Base-by-base conservation (phyloP, 1,284 basidiomycete genomes). In the Macrocybe sp. region DNA sequence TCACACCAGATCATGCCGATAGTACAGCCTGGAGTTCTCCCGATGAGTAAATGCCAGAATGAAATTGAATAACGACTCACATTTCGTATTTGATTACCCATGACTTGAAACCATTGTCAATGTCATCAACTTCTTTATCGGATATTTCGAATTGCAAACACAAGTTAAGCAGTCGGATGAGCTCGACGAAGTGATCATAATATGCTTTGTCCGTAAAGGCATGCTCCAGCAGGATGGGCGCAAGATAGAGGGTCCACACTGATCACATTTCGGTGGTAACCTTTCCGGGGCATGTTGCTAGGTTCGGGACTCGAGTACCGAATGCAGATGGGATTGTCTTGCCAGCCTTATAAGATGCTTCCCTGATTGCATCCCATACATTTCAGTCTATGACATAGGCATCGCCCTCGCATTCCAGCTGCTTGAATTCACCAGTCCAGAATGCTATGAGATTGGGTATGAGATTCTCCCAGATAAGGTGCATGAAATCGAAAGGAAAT, bases 401-500 rank as follows among this genome's bases (percentile, higher is more conserved):
- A 8, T 59, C 65, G 4, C n/a, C n/a, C 0, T 66, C 67, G 4
- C 53, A 36, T 34, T 68, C 62, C 1, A 73, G 59, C 6, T 52
- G 61, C 44, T 72, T 74, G 58, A 62, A 74, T 1, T 57, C 46
- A 0, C 66, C 66, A 1, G 64, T 70, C 70, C 72, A 76, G 0
- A 67, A 58, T 0, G 46, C 41, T n/a, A 73, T 56, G 0, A 76
- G 60, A 48, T 72, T 72, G 41, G 57, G 56, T 28, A 73, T 50
- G 1, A 70, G 41, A 51, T 75, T 75, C 49, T 69, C 68, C 55
- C 58, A 69, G 34, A 75, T 57, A 1, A 75, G 63, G 47, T 76
- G 73, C 75, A 77, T 77, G 57, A 73, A 74, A 50, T 76, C 69
- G 48, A 66, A 69, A 0, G 69, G 71, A 47, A 74, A 73, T 1